Evolutionary conservation across 1,139 yeast species (phyloP), one percentile per base, ranked within the genome.

Genomic region (Pichia sp.): DNA sequence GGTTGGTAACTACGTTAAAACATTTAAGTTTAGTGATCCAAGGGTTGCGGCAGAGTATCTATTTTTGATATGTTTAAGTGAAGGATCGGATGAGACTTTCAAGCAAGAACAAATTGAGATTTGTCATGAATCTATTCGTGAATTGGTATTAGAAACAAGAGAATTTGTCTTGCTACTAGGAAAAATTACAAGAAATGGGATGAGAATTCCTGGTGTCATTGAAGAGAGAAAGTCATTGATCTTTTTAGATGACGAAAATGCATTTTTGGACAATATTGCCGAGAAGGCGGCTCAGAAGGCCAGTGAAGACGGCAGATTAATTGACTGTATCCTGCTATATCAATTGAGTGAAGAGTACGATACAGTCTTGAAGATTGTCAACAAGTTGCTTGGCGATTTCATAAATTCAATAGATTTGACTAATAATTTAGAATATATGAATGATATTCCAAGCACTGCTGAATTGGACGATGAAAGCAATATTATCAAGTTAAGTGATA

Each of bases 271-370:
- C 53, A 81, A 82, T 57, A 90, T 93, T 48, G 84, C 95, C 6
- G 95, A 87, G 65, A 83, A 82, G 57, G 90, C 96, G 31, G 98
- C 98, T 1, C 77, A 79, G 52, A 84, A 82, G 62, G 96, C 98
- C 34, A 95, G 89, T 66, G 95, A 90, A 62, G 98, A 90, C 67
- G 98, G 98, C 3, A 79, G 97, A 64, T 78, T 85, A 5, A 82
- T 87, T 59, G 98, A 95, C 67, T 90, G 98, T 10, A 80, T 95
- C 55, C 74, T 89, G 54, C 76, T 93, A 55, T 93, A 89, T 67
- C 97, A 92, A 72, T 78, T 92, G 59, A 82, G 96, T 54, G 95
- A 89, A 70, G 96, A 90, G 64, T 87, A 86, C 68, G 88, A 88
- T 66, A 85, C 89, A 32, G 98, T 90, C n/a, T 80, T 92, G 13